Evolutionary conservation across 192 early-diverging fungal genomes (phyloP), one percentile per base, ranked within the genome.

Genomic region (Podochytrium sp.): DNA sequence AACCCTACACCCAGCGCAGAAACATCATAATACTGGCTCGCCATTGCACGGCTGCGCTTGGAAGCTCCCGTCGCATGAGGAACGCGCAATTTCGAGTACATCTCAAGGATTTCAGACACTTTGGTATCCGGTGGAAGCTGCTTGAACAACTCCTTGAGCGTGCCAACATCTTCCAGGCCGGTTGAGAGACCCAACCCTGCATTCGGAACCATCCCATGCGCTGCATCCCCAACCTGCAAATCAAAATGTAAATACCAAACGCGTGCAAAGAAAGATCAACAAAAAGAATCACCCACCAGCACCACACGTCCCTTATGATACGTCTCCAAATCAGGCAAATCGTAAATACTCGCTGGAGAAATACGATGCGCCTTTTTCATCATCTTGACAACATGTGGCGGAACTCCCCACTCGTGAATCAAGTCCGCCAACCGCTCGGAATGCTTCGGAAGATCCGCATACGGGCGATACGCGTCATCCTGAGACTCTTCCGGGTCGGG

Each of bases 141-240:
- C 7, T n/a, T 25, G 4, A 73, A 41, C 0, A 78, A 47, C 23
- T 77, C 73, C 3, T 42, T n/a, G 10, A 78, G 56, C 10, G 66
- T 55, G 40, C 62, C 71, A 25, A 53, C 71, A 50, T 78, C 77
- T 40, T 78, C 77, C 2, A 78, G 63, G 0, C 65, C 74, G 18
- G 30, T 25, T 4, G 51, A 53, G 25, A 47, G 23, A 35, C 77
- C 77, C 34, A 70, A 65, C 3, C 77, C 77, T 38, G 78, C 53
- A 57, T 62, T 30, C 18, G 77, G 77, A 10, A 41, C 20, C 65
- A 74, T 78, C n/a, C 67, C 67, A 59, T 79, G 78, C 29, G 73
- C 78, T 27, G 73, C 14, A 65, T 74, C 73, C 20, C 73, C 73
- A 29, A 74, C 18, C 7, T 66, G 37, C 20, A 74, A n/a, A n/a